These are phyloP conservation scores for Ceratobasidium papillatum DNA, from an alignment of 1,284 basidiomycete species.

Conservation along the genomic window DNA sequence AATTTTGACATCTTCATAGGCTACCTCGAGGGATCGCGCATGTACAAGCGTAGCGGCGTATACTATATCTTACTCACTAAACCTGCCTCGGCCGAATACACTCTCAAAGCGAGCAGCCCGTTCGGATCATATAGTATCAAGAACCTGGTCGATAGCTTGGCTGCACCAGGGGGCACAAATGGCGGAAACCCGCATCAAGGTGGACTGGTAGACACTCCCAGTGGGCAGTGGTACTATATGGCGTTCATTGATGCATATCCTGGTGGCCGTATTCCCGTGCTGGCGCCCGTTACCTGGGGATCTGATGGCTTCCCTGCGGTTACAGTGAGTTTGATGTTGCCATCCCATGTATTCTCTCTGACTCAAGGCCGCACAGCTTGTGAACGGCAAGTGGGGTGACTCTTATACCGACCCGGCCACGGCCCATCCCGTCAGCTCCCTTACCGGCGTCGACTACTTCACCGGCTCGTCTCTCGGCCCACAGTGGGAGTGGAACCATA, in stretches of 20 bases:
- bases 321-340: not conserved
- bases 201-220: constrained; percentile 38
- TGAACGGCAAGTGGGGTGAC: constrained; percentile 29
- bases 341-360: not conserved
- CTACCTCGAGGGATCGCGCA: constrained; percentile 38
- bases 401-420: constrained; percentile 17
- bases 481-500: no score
- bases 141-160: not conserved
- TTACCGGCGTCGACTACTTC: constrained; percentile 46
- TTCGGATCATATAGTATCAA: constrained; percentile 17
- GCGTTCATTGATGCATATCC: constrained; percentile 39
- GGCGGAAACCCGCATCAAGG: constrained; percentile 39
- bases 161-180: constrained; percentile 12
- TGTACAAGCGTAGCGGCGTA: constrained; percentile 37
- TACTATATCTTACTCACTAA: constrained; percentile 39
- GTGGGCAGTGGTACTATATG: constrained; percentile 25
- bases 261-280: constrained; percentile 21
- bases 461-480: constrained; percentile 44
- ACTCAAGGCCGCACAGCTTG: constrained; percentile 9
- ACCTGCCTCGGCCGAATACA: constrained; percentile 25
- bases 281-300: constrained; percentile 16
- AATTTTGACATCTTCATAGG: not conserved
- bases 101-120: constrained; percentile 35
- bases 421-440: constrained; percentile 18
- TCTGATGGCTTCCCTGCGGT: constrained; percentile 33